Evolutionary conservation across 2,329 filamentous ascomycete species (phyloP).

Genomic region (Ophiostoma montium): DNA sequence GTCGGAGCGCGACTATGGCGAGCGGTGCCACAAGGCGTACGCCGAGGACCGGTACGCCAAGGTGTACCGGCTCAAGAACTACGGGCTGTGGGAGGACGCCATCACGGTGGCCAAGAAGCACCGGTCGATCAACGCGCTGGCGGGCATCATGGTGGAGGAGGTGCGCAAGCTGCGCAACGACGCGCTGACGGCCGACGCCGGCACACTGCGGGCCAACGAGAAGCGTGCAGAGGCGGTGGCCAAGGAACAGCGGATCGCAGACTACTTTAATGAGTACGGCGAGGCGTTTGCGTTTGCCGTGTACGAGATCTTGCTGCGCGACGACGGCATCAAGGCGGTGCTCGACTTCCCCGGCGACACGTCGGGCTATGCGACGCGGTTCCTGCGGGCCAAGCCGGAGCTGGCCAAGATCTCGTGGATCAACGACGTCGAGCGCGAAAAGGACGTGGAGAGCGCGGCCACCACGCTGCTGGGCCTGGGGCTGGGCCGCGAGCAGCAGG

Average conservation of each 20-base stretch:
- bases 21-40: constrained; percentile 35
- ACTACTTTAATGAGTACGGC: constrained; percentile 49
- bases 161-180: constrained; percentile 29
- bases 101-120: constrained; percentile 46
- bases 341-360: constrained; percentile 59
- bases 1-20: constrained; percentile 26
- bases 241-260: constrained; percentile 33
- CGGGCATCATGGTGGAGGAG: constrained; percentile 40
- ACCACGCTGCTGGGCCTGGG: constrained; percentile 57
- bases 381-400: constrained; percentile 56
- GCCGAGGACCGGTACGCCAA: constrained; percentile 36
- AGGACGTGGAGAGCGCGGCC: constrained; percentile 61
- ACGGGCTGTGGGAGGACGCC: constrained; percentile 42
- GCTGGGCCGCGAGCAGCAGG: constrained; percentile 55
- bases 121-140: constrained; percentile 38
- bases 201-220: constrained; percentile 23
- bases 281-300: constrained; percentile 59
- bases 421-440: constrained; percentile 69
- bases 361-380: constrained; percentile 58
- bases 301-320: constrained; percentile 62
- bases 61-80: constrained; percentile 37
- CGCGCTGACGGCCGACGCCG: constrained; percentile 20
- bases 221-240: constrained; percentile 29
- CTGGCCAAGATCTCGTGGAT: constrained; percentile 84
- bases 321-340: constrained; percentile 50